A percentile compares a stretch with the other conserved stretches of the same genome.
These are phyloP conservation scores for Ceratocystis eucalypticola DNA, from an alignment of 2,329 filamentous ascomycete genomes.

Conservation along the genomic window DNA sequence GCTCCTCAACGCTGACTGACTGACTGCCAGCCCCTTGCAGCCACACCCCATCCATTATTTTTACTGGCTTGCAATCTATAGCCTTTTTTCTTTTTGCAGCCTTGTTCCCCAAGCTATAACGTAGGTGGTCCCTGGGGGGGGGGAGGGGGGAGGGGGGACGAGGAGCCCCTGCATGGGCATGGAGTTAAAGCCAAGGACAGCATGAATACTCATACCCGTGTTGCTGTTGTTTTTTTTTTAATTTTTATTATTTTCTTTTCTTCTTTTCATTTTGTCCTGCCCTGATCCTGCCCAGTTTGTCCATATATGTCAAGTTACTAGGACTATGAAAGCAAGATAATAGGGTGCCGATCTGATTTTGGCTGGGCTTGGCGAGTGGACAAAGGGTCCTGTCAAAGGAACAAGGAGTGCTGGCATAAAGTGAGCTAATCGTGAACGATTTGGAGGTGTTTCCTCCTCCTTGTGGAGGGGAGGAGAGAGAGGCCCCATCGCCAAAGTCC, in stretches of 20 bases:
- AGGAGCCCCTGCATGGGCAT: background rate
- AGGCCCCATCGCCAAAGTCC: background rate
- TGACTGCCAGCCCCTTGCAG: too few relatives aligned
- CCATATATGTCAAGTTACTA: background rate
- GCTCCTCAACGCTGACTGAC: background rate
- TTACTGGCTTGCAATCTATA: too few relatives aligned
- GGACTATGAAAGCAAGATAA: background rate
- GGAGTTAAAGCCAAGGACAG: background rate
- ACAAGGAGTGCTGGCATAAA: background rate
- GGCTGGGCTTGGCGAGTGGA: slow-evolving; percentile 1
- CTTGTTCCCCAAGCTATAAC: background rate
- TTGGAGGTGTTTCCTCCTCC: too few relatives aligned
- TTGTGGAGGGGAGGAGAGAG: background rate
- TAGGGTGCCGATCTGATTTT: background rate
- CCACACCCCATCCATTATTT: too few relatives aligned
- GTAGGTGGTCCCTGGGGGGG: background rate
- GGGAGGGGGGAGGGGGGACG: background rate
- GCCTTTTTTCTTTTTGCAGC: background rate
- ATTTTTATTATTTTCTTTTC: background rate
- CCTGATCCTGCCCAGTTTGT: background rate
- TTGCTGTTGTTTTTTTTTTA: background rate
- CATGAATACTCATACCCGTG: background rate
- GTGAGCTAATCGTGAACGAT: too few relatives aligned
- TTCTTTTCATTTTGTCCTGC: background rate
- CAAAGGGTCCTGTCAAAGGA: slow-evolving; percentile 6